A percentile compares a stretch with the other conserved stretches of the same genome.
phyloP scores from a whole-genome alignment of 768 basidiomycete species.

The Tulasnella sp. region DNA sequence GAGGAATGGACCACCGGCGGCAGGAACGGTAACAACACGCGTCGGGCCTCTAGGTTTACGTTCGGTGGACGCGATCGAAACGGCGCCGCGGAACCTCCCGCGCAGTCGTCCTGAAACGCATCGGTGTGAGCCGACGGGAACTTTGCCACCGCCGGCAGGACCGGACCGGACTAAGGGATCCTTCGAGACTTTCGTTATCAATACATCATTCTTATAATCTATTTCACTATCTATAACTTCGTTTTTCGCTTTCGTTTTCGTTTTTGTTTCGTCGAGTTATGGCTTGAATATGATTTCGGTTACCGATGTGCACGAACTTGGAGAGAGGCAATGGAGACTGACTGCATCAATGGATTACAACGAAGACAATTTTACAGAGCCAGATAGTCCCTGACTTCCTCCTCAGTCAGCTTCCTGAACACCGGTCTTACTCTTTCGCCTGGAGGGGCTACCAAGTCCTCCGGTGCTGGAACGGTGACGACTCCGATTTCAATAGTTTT shows the following conservation, averaged over 20 bases:
- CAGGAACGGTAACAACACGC: not conserved
- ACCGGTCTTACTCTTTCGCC: conserved; percentile 74
- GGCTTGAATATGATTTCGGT: not conserved
- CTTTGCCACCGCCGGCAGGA: not conserved
- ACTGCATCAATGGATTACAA: conserved; percentile 20
- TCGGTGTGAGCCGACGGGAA: not conserved
- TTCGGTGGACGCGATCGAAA: not conserved
- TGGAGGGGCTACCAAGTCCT: conserved; percentile 51
- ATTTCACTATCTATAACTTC: not conserved
- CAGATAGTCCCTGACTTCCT: conserved; percentile 96
- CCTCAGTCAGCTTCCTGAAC: conserved; percentile 94
- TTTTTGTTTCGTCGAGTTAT: not conserved
- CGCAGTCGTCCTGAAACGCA: not conserved
- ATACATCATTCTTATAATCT: not conserved
- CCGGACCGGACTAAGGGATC: not conserved
- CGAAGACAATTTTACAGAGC: conserved; percentile 57
- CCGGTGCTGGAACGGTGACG: conserved; percentile 80
- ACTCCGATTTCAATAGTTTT: conserved; percentile 99
- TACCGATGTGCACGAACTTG: not conserved
- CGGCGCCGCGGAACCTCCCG: not conserved
- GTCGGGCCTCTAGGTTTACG: conserved; percentile 12
- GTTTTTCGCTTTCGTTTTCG: not conserved
- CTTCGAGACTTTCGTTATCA: not conserved
- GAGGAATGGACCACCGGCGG: conserved; percentile 14
- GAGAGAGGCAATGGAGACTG: not conserved